Evolutionary conservation across 2,329 filamentous ascomycete species (phyloP).

Genomic region (Claviceps maximensis): DNA sequence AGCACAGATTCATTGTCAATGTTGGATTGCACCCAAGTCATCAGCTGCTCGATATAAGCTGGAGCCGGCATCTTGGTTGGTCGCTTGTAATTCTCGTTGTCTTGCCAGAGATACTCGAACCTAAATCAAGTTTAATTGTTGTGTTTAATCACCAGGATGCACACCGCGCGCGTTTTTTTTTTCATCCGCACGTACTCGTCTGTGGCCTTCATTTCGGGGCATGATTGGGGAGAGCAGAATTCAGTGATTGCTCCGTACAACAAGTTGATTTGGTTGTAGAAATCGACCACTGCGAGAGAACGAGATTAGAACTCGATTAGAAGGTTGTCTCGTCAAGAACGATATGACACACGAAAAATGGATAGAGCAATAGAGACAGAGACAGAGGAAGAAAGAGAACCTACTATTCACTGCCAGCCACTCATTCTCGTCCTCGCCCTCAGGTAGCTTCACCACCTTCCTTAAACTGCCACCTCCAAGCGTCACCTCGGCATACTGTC

Average conservation of each 20-base stretch:
- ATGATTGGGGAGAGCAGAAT: slow-evolving; percentile 94
- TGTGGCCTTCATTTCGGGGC: slow-evolving; percentile 99
- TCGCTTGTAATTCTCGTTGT: slow-evolving; percentile 82
- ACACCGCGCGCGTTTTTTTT: not conserved
- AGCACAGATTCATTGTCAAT: slow-evolving; percentile 94
- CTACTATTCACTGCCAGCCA: slow-evolving; percentile 95
- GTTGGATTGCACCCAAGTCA: slow-evolving; percentile 90
- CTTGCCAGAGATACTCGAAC: slow-evolving; percentile 99
- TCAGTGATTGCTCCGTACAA: slow-evolving; percentile 98
- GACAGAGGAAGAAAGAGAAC: slow-evolving; percentile 13
- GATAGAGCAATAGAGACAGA: not conserved
- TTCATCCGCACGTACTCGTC: slow-evolving; percentile 58
- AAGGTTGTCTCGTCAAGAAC: not conserved
- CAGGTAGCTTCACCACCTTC: slow-evolving; percentile 92
- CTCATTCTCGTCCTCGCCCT: slow-evolving; percentile 94
- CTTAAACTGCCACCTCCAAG: slow-evolving; percentile 86
- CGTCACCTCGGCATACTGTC: slow-evolving; percentile 96
- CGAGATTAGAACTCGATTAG: not conserved
- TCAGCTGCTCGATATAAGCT: slow-evolving; percentile 94
- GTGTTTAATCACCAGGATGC: not conserved
- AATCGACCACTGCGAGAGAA: slow-evolving; percentile 72
- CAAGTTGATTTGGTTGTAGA: slow-evolving; percentile 99
- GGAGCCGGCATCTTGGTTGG: slow-evolving; percentile 97
- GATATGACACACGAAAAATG: not conserved
- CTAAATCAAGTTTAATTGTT: slow-evolving; percentile 26